Base-by-base conservation (phyloP, 257 asterid species). In the Ilex asprella region DNA sequence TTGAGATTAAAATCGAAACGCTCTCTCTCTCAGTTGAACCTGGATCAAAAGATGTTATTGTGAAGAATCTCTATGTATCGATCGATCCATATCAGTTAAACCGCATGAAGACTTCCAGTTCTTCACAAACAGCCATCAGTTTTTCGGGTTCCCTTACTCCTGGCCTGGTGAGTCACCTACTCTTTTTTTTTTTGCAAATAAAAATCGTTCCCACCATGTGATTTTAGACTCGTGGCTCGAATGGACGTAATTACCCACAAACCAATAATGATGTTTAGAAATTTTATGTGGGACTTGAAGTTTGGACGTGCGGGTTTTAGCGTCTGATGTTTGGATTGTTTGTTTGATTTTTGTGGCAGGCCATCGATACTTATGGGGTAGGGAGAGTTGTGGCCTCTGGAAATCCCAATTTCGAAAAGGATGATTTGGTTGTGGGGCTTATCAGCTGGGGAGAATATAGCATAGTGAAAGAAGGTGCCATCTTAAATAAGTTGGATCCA, bases 371-470 rank as follows among this genome's bases (percentile, higher is more conserved):
- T 3, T 78, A 67, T 39, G 97, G 95, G 6, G 85, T 84, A 7
- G 97, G 97, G 12, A 85, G 81, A 46, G 94, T 89, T 10, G 77
- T 82, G 64, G 81, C 54, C n/a, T 84, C 95, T 35, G 72, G 69
- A 41, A 75, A 84, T 63, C 52, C 82, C 1, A 86, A 70, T 3
- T 66, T 82, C 2, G 63, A 61, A 15, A 73, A 76, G 69, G 89
- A 67, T 55, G 97, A 86, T 10, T 66, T 86, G 30, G 94, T 89
- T 43, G 72, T 73, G 7, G 96, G 96, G 46, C 30, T 84, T 58
- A 86, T 89, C 10, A 71, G 59, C 8, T 89, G 97, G 97, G 97
- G 83, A 69, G 94, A 86, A 52, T 89, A 89, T 74, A 81, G 78
- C n/a, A 11, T 57, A 10, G 78, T 63, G 1, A 72, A 71, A 49